These are phyloP conservation scores for Eryngium alpinum DNA, from an alignment of 140 eudicot species.

Conservation along the genomic window DNA sequence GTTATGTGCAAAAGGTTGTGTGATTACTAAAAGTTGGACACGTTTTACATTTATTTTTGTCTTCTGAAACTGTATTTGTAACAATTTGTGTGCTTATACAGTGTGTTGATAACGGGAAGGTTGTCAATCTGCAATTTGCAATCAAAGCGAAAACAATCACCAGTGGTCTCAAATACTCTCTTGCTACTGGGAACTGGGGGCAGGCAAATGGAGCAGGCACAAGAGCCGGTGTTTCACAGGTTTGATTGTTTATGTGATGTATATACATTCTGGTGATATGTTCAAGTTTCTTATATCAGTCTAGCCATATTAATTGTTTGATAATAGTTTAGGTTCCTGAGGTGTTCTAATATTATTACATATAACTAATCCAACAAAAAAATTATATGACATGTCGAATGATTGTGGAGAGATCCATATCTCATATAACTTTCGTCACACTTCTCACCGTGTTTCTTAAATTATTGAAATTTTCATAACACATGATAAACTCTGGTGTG, in stretches of 20 bases:
- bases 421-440: too few species aligned
- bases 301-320: too few species aligned
- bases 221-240: conserved; percentile 98
- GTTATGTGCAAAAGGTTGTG: conserved; percentile 80
- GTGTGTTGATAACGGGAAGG: conserved; percentile 95
- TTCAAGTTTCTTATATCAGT: too few species aligned
- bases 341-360: too few species aligned
- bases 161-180: conserved; percentile 91
- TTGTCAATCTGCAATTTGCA: conserved; percentile 89
- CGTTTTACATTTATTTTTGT: background rate
- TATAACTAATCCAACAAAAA: too few species aligned
- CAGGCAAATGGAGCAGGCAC: conserved; percentile 98
- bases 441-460: too few species aligned
- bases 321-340: too few species aligned
- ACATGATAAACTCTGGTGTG: background rate
- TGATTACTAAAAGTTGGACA: background rate
- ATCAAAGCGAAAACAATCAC: conserved; percentile 96
- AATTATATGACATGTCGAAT: background rate
- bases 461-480: too few species aligned
- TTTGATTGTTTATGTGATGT: conserved; percentile 1
- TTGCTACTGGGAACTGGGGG: conserved; percentile 99
- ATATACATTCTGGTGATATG: background rate
- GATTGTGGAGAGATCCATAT: background rate
- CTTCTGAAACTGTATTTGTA: background rate
- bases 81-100: conserved; percentile 17